Percentiles rank a stretch among this genome's conserved stretches.
phyloP scores from a whole-genome alignment of 1,139 yeast genomes.

The Geotrichum histeridarum region DNA sequence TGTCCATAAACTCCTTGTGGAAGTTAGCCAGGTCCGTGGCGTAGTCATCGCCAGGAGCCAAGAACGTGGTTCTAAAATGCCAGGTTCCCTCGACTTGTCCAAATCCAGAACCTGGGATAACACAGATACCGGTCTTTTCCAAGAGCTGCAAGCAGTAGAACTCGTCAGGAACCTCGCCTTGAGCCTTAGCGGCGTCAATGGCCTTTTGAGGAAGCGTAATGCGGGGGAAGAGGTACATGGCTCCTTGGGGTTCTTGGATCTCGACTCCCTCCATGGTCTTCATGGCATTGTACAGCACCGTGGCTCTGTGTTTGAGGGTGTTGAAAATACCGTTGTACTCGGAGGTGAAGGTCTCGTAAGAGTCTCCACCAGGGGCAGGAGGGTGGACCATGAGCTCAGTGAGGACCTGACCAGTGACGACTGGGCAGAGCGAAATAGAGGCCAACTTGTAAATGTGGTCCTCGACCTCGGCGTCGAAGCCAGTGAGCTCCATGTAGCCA shows the following conservation, averaged over 20 bases:
- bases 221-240: conserved; percentile 92
- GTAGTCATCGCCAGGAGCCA: conserved; percentile 93
- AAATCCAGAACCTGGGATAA: conserved; percentile 95
- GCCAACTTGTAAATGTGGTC: conserved; percentile 77
- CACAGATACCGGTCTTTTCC: conserved; percentile 90
- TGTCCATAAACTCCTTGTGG: conserved; percentile 63
- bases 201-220: conserved; percentile 61
- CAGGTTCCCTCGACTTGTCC: conserved; percentile 85
- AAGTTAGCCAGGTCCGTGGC: conserved; percentile 68
- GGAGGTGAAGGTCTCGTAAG: conserved; percentile 58
- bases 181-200: conserved; percentile 52
- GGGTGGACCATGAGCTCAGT: conserved; percentile 92
- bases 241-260: conserved; percentile 90
- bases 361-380: conserved; percentile 69
- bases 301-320: conserved; percentile 60
- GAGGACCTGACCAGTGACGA: conserved; percentile 87
- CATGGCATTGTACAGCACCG: conserved; percentile 63
- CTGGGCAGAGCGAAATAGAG: conserved; percentile 86
- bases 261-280: conserved; percentile 67
- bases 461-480: conserved; percentile 64
- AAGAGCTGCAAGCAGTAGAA: conserved; percentile 77
- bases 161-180: conserved; percentile 63
- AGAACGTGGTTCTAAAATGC: conserved; percentile 91
- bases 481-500: conserved; percentile 92
- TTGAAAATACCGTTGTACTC: conserved; percentile 61